phyloP scores from a whole-genome alignment of 2,329 filamentous ascomycete genomes.

The Colletotrichum cereale region DNA sequence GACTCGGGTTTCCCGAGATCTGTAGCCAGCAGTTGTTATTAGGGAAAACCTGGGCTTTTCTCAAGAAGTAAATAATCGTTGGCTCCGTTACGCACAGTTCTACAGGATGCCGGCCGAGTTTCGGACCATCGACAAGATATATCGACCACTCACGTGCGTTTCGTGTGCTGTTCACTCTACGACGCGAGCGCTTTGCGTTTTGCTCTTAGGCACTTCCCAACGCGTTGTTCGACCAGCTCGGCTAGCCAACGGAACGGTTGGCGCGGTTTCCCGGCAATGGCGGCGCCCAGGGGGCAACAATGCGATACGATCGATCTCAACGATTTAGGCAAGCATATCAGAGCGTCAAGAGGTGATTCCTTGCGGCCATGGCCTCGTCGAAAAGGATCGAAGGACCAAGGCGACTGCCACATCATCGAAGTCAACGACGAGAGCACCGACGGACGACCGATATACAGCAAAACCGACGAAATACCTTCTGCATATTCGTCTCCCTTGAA shows the following conservation, averaged over 20 bases:
- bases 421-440: not conserved
- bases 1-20: conserved; percentile 2
- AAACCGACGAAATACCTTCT: not conserved
- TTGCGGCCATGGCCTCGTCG: conserved; percentile 10
- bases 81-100: not conserved
- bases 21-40: not conserved
- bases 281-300: conserved; percentile 7
- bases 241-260: not conserved
- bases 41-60: not conserved
- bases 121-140: not conserved
- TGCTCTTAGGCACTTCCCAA: not conserved
- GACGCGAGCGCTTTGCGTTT: not conserved
- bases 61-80: not conserved
- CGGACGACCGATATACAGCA: conserved; percentile 3
- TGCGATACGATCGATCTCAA: conserved; percentile 21
- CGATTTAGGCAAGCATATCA: conserved; percentile 18
- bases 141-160: not conserved
- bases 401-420: conserved; percentile 10
- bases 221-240: conserved; percentile 18
- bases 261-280: not conserved
- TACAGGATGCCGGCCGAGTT: not conserved
- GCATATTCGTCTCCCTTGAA: conserved; percentile 7
- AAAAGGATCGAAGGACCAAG: not conserved
- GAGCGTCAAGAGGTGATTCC: not conserved
- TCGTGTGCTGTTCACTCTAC: not conserved